Evolutionary conservation across 2,329 filamentous ascomycete species (phyloP).

Genomic region (Talaromyces sp.): DNA sequence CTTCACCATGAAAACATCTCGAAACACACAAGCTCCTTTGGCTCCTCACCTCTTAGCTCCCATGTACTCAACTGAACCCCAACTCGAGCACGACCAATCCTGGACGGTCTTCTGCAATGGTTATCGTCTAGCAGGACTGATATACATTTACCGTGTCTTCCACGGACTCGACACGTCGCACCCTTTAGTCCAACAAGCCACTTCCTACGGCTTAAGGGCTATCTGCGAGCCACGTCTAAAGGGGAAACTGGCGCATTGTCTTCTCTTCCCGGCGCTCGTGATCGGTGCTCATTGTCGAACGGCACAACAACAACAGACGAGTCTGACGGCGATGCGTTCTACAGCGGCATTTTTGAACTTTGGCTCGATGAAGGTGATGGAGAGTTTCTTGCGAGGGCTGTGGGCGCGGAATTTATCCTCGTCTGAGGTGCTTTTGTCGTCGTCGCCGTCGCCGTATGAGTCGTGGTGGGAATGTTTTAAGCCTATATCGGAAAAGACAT

Average conservation of each 20-base stretch:
- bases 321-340: slow-evolving; percentile 6
- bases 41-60: neutral
- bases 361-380: slow-evolving; percentile 16
- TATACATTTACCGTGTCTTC: slow-evolving; percentile 43
- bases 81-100: slow-evolving; percentile 29
- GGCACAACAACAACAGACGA: slow-evolving; percentile 8
- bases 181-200: slow-evolving; percentile 35
- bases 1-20: neutral
- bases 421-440: too few relatives aligned
- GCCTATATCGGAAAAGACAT: slow-evolving; percentile 14
- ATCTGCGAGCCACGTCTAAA: slow-evolving; percentile 15
- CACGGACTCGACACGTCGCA: slow-evolving; percentile 38
- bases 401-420: neutral
- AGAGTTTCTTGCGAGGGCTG: slow-evolving; percentile 13
- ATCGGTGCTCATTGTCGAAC: slow-evolving; percentile 15
- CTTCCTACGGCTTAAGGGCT: slow-evolving; percentile 9
- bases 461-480: slow-evolving; percentile 17
- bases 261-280: slow-evolving; percentile 17
- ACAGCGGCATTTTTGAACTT: slow-evolving; percentile 16
- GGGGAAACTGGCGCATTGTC: slow-evolving; percentile 17
- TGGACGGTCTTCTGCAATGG: slow-evolving; percentile 35
- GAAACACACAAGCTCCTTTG: neutral
- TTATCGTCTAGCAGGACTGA: slow-evolving; percentile 40
- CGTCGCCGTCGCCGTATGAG: too few relatives aligned
- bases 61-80: slow-evolving; percentile 6